phyloP scores from a whole-genome alignment of 495 filamentous ascomycete species.

The Lasiosphaeriaceae sp. region DNA sequence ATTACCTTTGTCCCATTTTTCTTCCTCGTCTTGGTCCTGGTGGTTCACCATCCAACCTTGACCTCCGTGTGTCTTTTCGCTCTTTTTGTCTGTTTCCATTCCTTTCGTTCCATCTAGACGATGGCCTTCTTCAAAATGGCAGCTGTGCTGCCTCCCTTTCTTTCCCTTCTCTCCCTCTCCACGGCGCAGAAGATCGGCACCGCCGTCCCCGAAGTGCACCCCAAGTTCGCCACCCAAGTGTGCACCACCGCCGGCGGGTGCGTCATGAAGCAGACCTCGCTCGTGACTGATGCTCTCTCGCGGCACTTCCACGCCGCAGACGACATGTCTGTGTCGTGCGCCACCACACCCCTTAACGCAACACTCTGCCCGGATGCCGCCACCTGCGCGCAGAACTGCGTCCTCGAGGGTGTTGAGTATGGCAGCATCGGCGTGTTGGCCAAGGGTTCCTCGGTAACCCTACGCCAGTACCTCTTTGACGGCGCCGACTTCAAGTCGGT shows the following conservation, averaged over 20 bases:
- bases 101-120: neutral
- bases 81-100: neutral
- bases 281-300: constrained; percentile 49
- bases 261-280: constrained; percentile 36
- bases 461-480: constrained; percentile 42
- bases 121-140: neutral
- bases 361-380: constrained; percentile 47
- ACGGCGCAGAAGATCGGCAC: constrained; percentile 25
- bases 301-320: constrained; percentile 44
- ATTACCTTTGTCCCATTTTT: neutral
- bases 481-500: constrained; percentile 24
- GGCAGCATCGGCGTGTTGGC: constrained; percentile 42
- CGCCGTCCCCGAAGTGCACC: constrained; percentile 46
- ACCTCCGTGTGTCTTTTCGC: no score
- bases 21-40: no score
- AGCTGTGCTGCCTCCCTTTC: constrained; percentile 12
- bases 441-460: constrained; percentile 33
- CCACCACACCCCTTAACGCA: constrained; percentile 40
- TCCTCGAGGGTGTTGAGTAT: constrained; percentile 46
- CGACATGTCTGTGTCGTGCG: constrained; percentile 31
- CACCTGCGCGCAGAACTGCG: constrained; percentile 49
- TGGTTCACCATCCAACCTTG: no score
- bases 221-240: constrained; percentile 42
- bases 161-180: neutral
- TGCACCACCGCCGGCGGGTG: constrained; percentile 49